Evolutionary conservation across 176 grass and related monocot species (phyloP).

Genomic region (Carex cristatella): DNA sequence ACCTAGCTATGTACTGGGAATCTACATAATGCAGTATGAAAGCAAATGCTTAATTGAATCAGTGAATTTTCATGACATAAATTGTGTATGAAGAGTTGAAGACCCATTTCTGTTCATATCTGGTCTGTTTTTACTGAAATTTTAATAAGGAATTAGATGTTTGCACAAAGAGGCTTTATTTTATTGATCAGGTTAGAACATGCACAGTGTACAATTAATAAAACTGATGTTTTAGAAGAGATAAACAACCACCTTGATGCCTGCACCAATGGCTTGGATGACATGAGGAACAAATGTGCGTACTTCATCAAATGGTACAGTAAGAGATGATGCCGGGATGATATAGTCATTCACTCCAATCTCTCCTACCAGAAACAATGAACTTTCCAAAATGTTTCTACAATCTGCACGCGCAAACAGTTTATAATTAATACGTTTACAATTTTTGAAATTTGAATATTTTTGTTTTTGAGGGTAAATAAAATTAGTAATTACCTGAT

Average conservation of each 20-base stretch:
- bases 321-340: not conserved
- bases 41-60: not conserved
- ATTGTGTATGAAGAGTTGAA: not conserved
- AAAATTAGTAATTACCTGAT: slow-evolving; percentile 3
- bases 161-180: not conserved
- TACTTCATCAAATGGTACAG: slow-evolving; percentile 7
- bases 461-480: too few relatives aligned
- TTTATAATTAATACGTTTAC: not conserved
- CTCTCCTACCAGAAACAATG: slow-evolving; percentile 18
- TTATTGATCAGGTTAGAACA: not conserved
- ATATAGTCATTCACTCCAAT: slow-evolving; percentile 25
- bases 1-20: not conserved
- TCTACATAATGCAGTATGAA: not conserved
- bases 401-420: not conserved
- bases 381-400: not conserved
- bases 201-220: not conserved
- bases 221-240: not conserved
- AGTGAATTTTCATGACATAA: not conserved
- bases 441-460: not conserved
- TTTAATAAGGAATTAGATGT: not conserved
- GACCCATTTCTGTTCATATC: not conserved
- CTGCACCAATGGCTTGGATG: not conserved
- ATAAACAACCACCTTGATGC: not conserved
- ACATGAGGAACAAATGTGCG: slow-evolving; percentile 14
- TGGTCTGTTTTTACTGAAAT: not conserved